Evolutionary conservation across 1,284 basidiomycete species (phyloP), one percentile per base, ranked within the genome.

Genomic region (Cryptococcus jaspeensis): DNA sequence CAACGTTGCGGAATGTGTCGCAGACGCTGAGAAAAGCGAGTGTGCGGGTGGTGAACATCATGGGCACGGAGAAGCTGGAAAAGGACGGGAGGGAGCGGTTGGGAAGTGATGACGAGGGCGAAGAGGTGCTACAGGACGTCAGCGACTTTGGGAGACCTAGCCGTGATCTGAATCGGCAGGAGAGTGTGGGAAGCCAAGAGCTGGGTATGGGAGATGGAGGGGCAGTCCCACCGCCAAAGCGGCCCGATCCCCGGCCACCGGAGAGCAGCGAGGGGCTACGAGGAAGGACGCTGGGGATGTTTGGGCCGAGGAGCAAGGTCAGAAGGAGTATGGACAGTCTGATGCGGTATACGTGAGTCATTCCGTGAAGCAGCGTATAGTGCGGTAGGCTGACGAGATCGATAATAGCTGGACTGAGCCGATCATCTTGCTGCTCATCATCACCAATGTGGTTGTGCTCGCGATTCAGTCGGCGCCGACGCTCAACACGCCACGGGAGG

Each of bases 391-490:
- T 13, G 47, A 41, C 45, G 42, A 23, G 38, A 41, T 40, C 41
- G 46, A 43, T 53, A 56, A 58, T 61, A 92, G 90, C 62, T 89
- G 86, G 84, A 91, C 92, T 16, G 94, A 99, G 75, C 91, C 92
- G 12, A 63, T 81, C 40, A 90, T 98, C 53, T 83, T 98, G 42
- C 67, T 87, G 8, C 81, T 94, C 51, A 97, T 99, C 70, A 82
- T 97, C 51, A 68, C 87, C 64, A 90, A 97, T 73, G 89, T 90
- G 18, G 81, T 92, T 56, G 82, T 94, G 18, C 80, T 98, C 56
- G 87, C 89, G 6, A 82, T 91, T 16, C 93, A 98, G 77, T 85
- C 90, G 6, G 84, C 81, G 61, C 63, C 76, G 58, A 59, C 79
- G 71, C 64, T 84, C 70, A 72, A 84, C 81, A 51, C 76, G 59